phyloP scores from a whole-genome alignment of 352 stramenopile species.

The Bremia lactucae region DNA sequence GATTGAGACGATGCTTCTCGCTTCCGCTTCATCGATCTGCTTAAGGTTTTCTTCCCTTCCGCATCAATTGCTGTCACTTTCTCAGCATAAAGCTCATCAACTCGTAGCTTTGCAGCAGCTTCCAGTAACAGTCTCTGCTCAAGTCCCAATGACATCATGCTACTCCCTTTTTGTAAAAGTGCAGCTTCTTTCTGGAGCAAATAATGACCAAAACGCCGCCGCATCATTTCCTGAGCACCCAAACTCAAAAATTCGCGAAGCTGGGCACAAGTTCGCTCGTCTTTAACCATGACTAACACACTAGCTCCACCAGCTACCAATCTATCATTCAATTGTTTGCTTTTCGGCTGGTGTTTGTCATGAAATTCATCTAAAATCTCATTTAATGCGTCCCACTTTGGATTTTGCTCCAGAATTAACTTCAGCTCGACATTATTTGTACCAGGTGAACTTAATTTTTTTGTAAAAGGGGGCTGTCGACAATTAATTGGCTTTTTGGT shows the following conservation, averaged over 20 bases:
- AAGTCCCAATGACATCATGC: conserved; percentile 24
- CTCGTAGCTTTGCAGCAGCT: conserved; percentile 32
- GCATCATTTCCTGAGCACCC: conserved; percentile 75
- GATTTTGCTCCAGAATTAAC: conserved; percentile 82
- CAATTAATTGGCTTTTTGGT: conserved; percentile 34
- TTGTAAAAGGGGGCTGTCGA: conserved; percentile 12
- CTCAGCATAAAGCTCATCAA: conserved; percentile 34
- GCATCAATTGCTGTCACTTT: conserved; percentile 1
- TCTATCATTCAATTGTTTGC: conserved; percentile 13
- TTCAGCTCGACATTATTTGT: conserved; percentile 35
- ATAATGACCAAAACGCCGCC: conserved; percentile 72
- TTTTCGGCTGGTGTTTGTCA: conserved; percentile 26
- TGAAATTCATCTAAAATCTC: conserved; percentile 90
- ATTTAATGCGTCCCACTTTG: conserved; percentile 90
- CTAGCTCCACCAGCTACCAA: conserved; percentile 27
- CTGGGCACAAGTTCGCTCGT: conserved; percentile 81
- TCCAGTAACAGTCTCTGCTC: conserved; percentile 64
- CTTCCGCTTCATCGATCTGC: conserved; percentile 24
- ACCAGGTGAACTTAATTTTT: background rate
- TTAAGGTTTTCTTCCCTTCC: conserved; percentile 13
- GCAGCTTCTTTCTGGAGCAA: conserved; percentile 55
- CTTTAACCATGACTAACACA: conserved; percentile 81
- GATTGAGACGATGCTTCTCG: conserved; percentile 11
- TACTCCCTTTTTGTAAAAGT: conserved; percentile 43
- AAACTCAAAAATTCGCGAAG: conserved; percentile 75